Percentiles rank a stretch among this genome's conserved stretches.
Conservation (phyloP, 2,329 filamentous ascomycete species). For the Colletotrichum kahawae region DNA sequence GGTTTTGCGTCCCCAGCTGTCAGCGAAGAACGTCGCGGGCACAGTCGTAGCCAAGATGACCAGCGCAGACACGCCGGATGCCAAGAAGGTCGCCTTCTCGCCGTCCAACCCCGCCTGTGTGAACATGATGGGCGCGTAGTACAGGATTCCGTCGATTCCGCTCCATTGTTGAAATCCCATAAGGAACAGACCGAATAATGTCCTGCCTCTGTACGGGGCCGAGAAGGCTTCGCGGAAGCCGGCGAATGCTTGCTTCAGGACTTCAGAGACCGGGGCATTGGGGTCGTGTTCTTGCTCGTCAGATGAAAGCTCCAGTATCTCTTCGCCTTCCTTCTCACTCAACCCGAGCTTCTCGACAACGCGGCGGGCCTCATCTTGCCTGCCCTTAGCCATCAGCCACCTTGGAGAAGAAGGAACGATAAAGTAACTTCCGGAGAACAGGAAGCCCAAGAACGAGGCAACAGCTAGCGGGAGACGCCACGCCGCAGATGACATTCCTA, state of each 20-base stretch:
- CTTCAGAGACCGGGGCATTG: conserved; percentile 32
- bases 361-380: conserved; percentile 45
- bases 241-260: conserved; percentile 29
- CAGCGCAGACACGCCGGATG: conserved; percentile 63
- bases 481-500: conserved; percentile 48
- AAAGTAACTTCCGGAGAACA: conserved; percentile 30
- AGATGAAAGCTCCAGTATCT: conserved; percentile 30
- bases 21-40: conserved; percentile 58
- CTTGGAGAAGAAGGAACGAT: conserved; percentile 57
- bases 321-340: conserved; percentile 47
- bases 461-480: conserved; percentile 60
- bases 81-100: conserved; percentile 58
- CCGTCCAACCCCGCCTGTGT: conserved; percentile 61
- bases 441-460: conserved; percentile 38
- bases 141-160: conserved; percentile 66
- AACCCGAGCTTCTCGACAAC: conserved; percentile 47
- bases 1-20: conserved; percentile 60
- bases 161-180: conserved; percentile 64
- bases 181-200: conserved; percentile 59
- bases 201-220: conserved; percentile 45
- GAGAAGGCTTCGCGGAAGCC: conserved; percentile 30
- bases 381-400: conserved; percentile 55
- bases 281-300: conserved; percentile 27
- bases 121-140: conserved; percentile 66
- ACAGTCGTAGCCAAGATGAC: conserved; percentile 60